These are phyloP conservation scores for Henningerozyma blattae DNA, from an alignment of 805 yeast genomes.

Conservation along the genomic window DNA sequence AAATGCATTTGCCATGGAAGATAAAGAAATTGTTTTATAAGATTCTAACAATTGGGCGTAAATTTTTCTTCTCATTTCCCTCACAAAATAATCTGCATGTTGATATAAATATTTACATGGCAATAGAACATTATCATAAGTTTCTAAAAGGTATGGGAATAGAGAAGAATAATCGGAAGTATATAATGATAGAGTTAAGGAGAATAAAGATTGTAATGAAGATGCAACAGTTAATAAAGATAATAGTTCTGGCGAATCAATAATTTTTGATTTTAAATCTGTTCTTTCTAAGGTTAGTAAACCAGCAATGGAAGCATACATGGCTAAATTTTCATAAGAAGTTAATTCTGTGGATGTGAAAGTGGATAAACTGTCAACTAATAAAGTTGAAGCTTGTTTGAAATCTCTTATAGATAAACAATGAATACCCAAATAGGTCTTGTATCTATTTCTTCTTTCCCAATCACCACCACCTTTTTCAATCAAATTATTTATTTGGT, in stretches of 20 bases:
- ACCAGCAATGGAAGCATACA: conserved; percentile 82
- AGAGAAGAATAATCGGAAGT: conserved; percentile 76
- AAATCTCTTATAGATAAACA: conserved; percentile 77
- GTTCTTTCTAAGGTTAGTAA: conserved; percentile 71
- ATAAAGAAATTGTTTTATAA: conserved; percentile 78
- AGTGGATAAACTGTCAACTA: conserved; percentile 87
- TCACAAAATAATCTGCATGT: conserved; percentile 73
- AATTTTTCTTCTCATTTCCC: conserved; percentile 92
- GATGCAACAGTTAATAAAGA: conserved; percentile 64
- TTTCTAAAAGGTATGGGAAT: conserved; percentile 64
- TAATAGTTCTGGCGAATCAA: conserved; percentile 89
- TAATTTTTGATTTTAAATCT: conserved; percentile 69
- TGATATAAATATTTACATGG: conserved; percentile 55
- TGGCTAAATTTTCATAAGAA: conserved; percentile 81
- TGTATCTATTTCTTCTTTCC: conserved; percentile 94
- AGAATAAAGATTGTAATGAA: conserved; percentile 65
- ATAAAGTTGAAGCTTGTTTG: conserved; percentile 67
- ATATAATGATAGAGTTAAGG: conserved; percentile 76
- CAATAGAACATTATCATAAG: conserved; percentile 59
- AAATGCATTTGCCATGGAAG: conserved; percentile 89
- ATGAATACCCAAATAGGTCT: conserved; percentile 82
- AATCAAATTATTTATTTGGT: conserved; percentile 58
- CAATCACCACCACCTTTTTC: conserved; percentile 99
- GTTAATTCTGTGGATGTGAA: conserved; percentile 88
- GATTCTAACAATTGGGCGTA: conserved; percentile 90